A percentile compares a stretch with the other conserved stretches of the same genome.
These are phyloP conservation scores for Meyerozyma smithsonii DNA, from an alignment of 1,139 yeast species.

Conservation along the genomic window DNA sequence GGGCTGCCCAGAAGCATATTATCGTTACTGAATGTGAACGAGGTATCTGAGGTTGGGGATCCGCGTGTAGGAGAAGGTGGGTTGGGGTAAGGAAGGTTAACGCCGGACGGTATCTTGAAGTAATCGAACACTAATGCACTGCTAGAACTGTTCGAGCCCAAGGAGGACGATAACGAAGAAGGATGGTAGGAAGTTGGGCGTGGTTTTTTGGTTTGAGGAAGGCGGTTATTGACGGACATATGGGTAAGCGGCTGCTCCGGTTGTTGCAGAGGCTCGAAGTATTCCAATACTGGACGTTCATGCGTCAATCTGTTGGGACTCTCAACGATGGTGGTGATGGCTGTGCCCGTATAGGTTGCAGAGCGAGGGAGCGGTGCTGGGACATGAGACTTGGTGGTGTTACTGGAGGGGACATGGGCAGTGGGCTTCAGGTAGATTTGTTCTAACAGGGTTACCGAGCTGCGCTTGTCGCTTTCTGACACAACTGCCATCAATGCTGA, in stretches of 20 bases:
- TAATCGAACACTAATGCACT: conserved; percentile 26
- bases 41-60: conserved; percentile 15
- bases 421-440: conserved; percentile 6
- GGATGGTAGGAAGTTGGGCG: conserved; percentile 84
- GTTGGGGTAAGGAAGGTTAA: conserved; percentile 29
- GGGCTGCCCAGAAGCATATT: conserved; percentile 9
- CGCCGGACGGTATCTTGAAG: conserved; percentile 30
- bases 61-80: conserved; percentile 36
- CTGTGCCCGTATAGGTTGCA: conserved; percentile 38
- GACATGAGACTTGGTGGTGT: conserved; percentile 10
- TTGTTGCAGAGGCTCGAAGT: conserved; percentile 13
- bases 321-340: conserved; percentile 42
- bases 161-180: conserved; percentile 36
- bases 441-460: conserved; percentile 18
- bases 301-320: conserved; percentile 31
- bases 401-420: conserved; percentile 4
- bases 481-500: conserved; percentile 66
- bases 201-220: conserved; percentile 49
- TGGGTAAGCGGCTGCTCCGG: conserved; percentile 26
- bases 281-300: neutral
- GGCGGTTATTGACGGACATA: conserved; percentile 1
- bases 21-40: conserved; percentile 4
- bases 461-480: conserved; percentile 26
- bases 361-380: conserved; percentile 32
- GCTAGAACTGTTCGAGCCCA: conserved; percentile 15